Conservation (phyloP, 2,329 filamentous ascomycete genomes). For the Nannizziopsis barbatae region DNA sequence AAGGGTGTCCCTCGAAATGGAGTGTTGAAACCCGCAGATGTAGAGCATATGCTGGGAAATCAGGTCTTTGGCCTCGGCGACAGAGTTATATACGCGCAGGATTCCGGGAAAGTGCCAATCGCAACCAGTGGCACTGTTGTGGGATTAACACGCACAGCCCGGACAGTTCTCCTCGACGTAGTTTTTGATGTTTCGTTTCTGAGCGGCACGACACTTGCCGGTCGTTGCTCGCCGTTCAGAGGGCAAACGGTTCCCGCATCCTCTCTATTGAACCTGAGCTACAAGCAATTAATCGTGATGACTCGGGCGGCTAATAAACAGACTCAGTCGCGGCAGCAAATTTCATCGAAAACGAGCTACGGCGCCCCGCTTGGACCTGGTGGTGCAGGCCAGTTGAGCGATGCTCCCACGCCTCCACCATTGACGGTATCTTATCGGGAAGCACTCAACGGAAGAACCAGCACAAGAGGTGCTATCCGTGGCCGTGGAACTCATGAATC, state of each 20-base stretch:
- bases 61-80: constrained; percentile 79
- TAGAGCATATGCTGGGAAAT: constrained; percentile 80
- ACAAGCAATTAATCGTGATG: constrained; percentile 63
- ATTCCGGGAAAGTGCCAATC: constrained; percentile 89
- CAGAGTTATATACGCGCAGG: constrained; percentile 82
- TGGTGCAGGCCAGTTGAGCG: constrained; percentile 49
- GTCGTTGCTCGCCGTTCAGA: constrained; percentile 83
- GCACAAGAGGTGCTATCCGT: constrained; percentile 28
- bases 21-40: constrained; percentile 83
- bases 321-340: constrained; percentile 45
- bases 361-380: constrained; percentile 47
- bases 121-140: constrained; percentile 87
- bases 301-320: constrained; percentile 31
- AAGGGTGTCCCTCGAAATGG: constrained; percentile 75
- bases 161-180: constrained; percentile 72
- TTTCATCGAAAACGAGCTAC: constrained; percentile 41
- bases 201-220: constrained; percentile 85
- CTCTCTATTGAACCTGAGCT: constrained; percentile 77
- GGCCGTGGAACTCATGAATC: constrained; percentile 25
- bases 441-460: constrained; percentile 41
- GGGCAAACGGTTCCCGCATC: constrained; percentile 81
- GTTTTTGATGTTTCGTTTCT: constrained; percentile 94
- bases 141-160: constrained; percentile 78
- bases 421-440: constrained; percentile 49
- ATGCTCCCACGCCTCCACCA: constrained; percentile 47